Percentiles rank a stretch among this genome's conserved stretches.
These are phyloP conservation scores for Lentithecium fluviatile DNA, from an alignment of 495 filamentous ascomycete species.

Conservation along the genomic window DNA sequence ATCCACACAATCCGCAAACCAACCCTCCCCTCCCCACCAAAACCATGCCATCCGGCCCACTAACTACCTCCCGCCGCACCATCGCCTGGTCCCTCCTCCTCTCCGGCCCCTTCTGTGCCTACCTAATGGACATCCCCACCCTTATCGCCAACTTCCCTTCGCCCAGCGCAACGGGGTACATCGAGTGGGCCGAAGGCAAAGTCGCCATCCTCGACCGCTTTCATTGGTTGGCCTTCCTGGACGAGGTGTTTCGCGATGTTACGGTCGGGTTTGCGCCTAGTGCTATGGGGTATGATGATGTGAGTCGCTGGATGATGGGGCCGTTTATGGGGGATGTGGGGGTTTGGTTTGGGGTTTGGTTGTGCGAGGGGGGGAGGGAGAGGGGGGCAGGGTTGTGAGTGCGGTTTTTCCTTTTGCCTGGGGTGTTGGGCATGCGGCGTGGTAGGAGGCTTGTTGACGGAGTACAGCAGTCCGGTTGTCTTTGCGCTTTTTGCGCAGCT, in stretches of 20 bases:
- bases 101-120: background rate
- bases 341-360: background rate
- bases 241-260: constrained; percentile 9
- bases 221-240: background rate
- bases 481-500: constrained; percentile 2
- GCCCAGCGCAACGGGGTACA: background rate
- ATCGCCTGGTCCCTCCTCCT: background rate
- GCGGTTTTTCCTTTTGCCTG: no score
- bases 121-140: constrained; percentile 6
- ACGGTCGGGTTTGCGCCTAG: constrained; percentile 14
- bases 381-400: background rate
- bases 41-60: background rate
- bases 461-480: background rate
- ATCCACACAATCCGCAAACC: no score
- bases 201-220: constrained; percentile 9
- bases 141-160: background rate
- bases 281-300: constrained; percentile 3
- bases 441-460: no score
- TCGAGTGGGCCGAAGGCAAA: background rate
- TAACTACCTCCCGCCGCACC: background rate
- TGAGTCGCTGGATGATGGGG: constrained; percentile 5
- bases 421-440: no score
- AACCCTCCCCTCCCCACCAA: no score
- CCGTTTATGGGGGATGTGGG: constrained; percentile 2
- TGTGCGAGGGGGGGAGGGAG: background rate